A percentile compares a stretch with the other conserved stretches of the same genome.
Conservation (phyloP, 1,284 basidiomycete genomes). For the Inonotus hispidus region DNA sequence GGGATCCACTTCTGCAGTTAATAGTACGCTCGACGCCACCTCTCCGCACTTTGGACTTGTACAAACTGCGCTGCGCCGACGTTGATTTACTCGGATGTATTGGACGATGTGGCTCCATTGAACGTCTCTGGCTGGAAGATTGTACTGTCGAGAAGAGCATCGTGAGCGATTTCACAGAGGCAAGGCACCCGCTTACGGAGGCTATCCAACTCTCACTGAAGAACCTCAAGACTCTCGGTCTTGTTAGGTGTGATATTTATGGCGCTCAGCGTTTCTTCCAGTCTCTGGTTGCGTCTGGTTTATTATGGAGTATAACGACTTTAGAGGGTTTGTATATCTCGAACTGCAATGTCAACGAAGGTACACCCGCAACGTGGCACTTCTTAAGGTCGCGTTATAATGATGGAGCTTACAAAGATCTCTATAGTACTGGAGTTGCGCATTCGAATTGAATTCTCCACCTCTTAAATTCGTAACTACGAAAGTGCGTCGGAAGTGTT, state of each 20-base stretch:
- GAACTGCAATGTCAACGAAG: slow-evolving; percentile 9
- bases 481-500: no score
- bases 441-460: not conserved
- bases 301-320: slow-evolving; percentile 4
- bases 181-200: not conserved
- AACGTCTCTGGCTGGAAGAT: slow-evolving; percentile 12
- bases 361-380: not conserved
- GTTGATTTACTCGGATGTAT: slow-evolving; percentile 8
- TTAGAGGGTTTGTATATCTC: slow-evolving; percentile 7
- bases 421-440: not conserved
- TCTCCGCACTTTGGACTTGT: slow-evolving; percentile 3
- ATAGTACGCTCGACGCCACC: not conserved
- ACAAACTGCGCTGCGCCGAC: slow-evolving; percentile 4
- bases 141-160: slow-evolving; percentile 2
- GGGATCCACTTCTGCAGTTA: slow-evolving; percentile 8
- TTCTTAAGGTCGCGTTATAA: not conserved
- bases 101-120: not conserved
- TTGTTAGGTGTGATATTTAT: not conserved
- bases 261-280: not conserved
- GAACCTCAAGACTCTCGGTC: not conserved
- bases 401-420: not conserved
- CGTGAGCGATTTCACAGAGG: not conserved
- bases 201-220: not conserved
- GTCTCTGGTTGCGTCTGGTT: not conserved
- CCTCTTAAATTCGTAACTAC: not conserved